Evolutionary conservation across 768 basidiomycete genomes (phyloP).

Genomic region (Boletus edulis): DNA sequence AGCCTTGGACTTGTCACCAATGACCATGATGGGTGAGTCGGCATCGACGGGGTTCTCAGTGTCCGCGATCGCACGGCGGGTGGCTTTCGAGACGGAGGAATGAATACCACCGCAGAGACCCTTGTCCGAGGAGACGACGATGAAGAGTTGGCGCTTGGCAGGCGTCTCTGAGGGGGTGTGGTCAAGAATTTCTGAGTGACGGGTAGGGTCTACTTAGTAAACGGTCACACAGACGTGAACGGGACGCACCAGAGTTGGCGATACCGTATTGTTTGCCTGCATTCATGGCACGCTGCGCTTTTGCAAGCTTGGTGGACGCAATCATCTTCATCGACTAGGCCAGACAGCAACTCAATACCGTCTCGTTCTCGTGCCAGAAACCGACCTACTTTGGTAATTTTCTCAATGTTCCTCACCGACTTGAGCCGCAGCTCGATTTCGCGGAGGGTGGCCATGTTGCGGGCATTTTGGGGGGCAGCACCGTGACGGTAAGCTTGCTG

Average conservation of each 20-base stretch:
- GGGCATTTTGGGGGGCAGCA: slow-evolving; percentile 47
- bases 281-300: slow-evolving; percentile 92
- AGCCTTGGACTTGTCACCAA: slow-evolving; percentile 97
- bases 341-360: slow-evolving; percentile 3
- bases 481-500: slow-evolving; percentile 39
- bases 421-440: slow-evolving; percentile 96
- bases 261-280: slow-evolving; percentile 90
- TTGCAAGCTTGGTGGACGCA: slow-evolving; percentile 94
- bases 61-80: slow-evolving; percentile 67
- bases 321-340: slow-evolving; percentile 97
- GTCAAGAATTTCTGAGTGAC: slow-evolving; percentile 76
- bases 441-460: slow-evolving; percentile 95
- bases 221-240: not conserved
- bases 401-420: slow-evolving; percentile 97
- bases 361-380: not conserved
- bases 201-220: slow-evolving; percentile 5
- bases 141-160: slow-evolving; percentile 79
- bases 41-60: slow-evolving; percentile 47
- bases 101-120: slow-evolving; percentile 99
- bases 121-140: slow-evolving; percentile 97
- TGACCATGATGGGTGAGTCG: slow-evolving; percentile 74
- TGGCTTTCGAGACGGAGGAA: slow-evolving; percentile 91
- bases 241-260: slow-evolving; percentile 74
- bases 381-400: slow-evolving; percentile 90
- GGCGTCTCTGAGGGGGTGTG: slow-evolving; percentile 68